Evolutionary conservation across 2,329 filamentous ascomycete species (phyloP).

Genomic region (Drechslerella stenobrocha): DNA sequence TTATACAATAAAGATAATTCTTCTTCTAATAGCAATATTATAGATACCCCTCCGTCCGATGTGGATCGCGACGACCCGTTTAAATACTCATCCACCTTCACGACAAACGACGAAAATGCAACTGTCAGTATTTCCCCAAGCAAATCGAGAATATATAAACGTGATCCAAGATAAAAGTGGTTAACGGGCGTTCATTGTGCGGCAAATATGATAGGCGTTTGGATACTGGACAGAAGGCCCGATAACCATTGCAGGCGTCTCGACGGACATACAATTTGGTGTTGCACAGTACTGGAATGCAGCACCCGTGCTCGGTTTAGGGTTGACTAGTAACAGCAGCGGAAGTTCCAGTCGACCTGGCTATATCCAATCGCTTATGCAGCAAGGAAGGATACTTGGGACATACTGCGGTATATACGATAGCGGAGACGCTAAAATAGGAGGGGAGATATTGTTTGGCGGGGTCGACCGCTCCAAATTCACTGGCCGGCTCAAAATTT

Average conservation of each 20-base stretch:
- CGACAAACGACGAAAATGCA: neutral
- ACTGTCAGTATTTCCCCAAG: neutral
- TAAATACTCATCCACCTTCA: neutral
- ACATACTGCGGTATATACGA: constrained; percentile 12
- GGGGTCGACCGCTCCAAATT: constrained; percentile 8
- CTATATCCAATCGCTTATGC: neutral
- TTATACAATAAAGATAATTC: neutral
- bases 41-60: neutral
- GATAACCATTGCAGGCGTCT: neutral
- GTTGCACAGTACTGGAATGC: constrained; percentile 8
- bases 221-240: neutral
- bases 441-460: constrained; percentile 5
- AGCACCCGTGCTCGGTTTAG: constrained; percentile 8
- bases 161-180: neutral
- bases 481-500: neutral
- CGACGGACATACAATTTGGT: neutral
- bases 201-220: neutral
- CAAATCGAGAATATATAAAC: neutral
- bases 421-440: neutral
- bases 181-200: neutral
- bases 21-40: neutral
- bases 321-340: neutral
- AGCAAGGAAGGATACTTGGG: neutral
- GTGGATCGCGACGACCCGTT: neutral
- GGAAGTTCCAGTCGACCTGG: neutral